phyloP scores from a whole-genome alignment of 116 monocot species.

The Iris pallida region DNA sequence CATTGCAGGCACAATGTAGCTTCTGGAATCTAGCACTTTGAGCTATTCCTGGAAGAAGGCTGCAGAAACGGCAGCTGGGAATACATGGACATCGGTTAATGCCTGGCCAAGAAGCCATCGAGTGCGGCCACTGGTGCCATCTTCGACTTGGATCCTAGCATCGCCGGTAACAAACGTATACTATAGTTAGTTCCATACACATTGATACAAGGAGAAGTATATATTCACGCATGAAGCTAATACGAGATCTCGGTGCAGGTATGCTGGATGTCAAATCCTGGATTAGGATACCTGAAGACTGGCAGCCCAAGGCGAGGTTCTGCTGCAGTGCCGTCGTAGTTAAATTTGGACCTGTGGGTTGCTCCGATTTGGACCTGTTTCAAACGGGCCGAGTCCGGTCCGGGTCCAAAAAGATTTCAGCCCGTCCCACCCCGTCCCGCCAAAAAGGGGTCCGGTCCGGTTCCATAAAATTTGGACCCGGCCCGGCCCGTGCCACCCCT shows the following conservation, averaged over 20 bases:
- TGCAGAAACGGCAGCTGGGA: constrained; percentile 60
- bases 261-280: constrained; percentile 56
- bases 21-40: constrained; percentile 69
- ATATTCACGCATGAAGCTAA: not conserved
- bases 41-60: constrained; percentile 70
- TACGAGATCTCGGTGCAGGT: constrained; percentile 16
- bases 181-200: not conserved
- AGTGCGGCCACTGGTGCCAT: constrained; percentile 54
- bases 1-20: constrained; percentile 80
- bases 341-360: no score
- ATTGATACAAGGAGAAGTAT: not conserved
- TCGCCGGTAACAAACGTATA: constrained; percentile 24
- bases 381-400: no score
- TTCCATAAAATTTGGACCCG: no score
- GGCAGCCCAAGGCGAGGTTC: constrained; percentile 78
- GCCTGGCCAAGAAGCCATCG: constrained; percentile 38
- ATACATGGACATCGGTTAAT: constrained; percentile 64
- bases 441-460: no score
- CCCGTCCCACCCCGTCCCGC: no score
- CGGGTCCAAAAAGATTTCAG: no score
- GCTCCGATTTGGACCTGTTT: no score
- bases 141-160: constrained; percentile 47
- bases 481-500: no score
- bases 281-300: constrained; percentile 47
- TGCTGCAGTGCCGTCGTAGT: constrained; percentile 61